phyloP scores from a whole-genome alignment of 148 eudicot species.

The Suaeda aralocaspica region DNA sequence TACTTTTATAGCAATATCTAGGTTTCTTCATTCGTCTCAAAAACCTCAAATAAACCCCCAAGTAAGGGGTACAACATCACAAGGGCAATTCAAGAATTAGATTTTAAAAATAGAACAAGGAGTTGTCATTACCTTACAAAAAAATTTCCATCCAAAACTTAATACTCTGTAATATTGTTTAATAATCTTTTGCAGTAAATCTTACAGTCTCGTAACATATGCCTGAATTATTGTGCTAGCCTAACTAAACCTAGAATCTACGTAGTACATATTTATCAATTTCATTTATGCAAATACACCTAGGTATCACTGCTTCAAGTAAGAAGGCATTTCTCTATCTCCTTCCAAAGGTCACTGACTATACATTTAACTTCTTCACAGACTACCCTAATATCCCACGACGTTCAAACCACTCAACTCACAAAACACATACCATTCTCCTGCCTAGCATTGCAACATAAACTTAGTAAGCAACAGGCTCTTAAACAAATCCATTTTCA shows the following conservation, averaged over 20 bases:
- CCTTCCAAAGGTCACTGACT: background rate
- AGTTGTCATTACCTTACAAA: too few relatives aligned
- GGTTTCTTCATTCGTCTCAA: background rate
- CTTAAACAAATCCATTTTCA: background rate
- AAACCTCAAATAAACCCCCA: background rate
- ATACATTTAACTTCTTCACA: background rate
- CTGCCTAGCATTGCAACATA: background rate
- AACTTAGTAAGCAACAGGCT: background rate
- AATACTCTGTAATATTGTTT: too few relatives aligned
- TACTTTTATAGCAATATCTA: too few relatives aligned
- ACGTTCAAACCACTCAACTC: background rate
- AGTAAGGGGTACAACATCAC: background rate
- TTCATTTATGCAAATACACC: background rate
- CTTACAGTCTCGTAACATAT: too few relatives aligned
- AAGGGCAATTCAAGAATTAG: too few relatives aligned
- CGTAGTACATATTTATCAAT: too few relatives aligned
- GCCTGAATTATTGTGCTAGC: too few relatives aligned
- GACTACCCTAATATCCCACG: background rate
- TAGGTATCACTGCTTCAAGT: background rate
- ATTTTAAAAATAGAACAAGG: too few relatives aligned
- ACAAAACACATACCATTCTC: background rate
- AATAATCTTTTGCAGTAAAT: too few relatives aligned
- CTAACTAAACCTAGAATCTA: too few relatives aligned
- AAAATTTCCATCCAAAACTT: too few relatives aligned
- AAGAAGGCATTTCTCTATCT: too few relatives aligned